Evolutionary conservation across 2,329 filamentous ascomycete species (phyloP), one percentile per base, ranked within the genome.

Genomic region (Cladosporium sp.): DNA sequence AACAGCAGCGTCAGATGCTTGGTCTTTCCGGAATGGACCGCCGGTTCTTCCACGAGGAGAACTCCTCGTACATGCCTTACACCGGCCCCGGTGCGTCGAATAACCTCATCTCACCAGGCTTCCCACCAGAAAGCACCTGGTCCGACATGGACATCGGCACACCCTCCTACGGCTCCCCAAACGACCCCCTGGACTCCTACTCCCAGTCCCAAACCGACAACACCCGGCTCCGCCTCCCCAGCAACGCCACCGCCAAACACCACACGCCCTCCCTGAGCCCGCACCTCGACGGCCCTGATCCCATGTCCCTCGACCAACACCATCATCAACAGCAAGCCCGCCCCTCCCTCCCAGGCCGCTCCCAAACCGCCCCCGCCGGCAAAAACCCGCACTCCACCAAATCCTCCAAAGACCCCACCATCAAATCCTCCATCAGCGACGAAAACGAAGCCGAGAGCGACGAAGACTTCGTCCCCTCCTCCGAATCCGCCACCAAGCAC

Each of bases 141-240:
- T 61, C 60, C 4, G 63, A 66, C 44, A 58, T 64, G 49, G 64
- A 65, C 31, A 61, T 66, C 53, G 56, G 52, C 38, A 63, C 64
- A 33, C 63, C 64, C 9, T 62, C 63, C 9, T 55, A 57, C 49
- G 55, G 53, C 8, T 61, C 60, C 43, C 56, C 61, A 9, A 54
- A 53, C 45, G 59, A 60, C 18, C 52, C 48, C 37, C 45, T 59
- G 9, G 61, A 63, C 46, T 58, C 55, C 31, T 62, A 62, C 43
- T 32, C 44, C 22, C 53, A 38, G n/a, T 37, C 43, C 42, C 59
- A 60, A 42, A 42, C 56, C 11, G 22, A 28, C 22, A 49, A 57
- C 43, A 56, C 60, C 58, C 42, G 54, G 46, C 19, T 49, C 42
- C 51, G 54, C 54, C 37, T 55, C 32, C 13, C 58, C 54, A 16